Evolutionary conservation across 345 rosid species (phyloP).

Genomic region (Rhodomyrtus tomentosa): DNA sequence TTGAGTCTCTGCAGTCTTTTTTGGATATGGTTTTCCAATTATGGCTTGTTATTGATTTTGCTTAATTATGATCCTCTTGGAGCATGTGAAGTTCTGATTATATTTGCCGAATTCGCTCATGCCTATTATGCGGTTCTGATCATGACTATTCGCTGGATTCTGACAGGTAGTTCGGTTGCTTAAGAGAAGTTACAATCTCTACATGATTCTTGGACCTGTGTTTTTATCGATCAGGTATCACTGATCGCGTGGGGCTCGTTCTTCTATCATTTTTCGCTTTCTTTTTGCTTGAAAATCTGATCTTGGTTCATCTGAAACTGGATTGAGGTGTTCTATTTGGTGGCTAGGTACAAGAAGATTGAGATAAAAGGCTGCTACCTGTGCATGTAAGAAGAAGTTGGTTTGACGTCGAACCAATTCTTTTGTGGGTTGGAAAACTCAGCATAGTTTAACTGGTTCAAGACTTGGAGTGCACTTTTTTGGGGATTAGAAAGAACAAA

Average conservation of each 20-base stretch:
- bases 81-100: neutral
- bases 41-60: neutral
- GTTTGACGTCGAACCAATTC: neutral
- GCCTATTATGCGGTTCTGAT: neutral
- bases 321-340: neutral
- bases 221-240: slow-evolving; percentile 9
- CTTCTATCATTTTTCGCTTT: neutral
- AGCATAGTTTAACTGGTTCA: neutral
- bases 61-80: neutral
- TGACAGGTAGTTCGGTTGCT: neutral
- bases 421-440: neutral
- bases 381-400: neutral
- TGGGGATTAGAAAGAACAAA: neutral
- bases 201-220: slow-evolving; percentile 9
- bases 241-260: neutral
- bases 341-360: neutral
- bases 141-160: neutral
- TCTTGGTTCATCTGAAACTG: neutral
- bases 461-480: neutral
- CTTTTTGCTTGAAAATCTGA: neutral
- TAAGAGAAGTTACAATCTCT: neutral
- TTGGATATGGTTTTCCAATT: neutral
- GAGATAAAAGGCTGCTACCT: neutral
- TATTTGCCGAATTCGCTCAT: neutral
- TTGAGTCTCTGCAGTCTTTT: neutral